Conservation (phyloP, 257 asterid genomes). For the Primulina eburnea region DNA sequence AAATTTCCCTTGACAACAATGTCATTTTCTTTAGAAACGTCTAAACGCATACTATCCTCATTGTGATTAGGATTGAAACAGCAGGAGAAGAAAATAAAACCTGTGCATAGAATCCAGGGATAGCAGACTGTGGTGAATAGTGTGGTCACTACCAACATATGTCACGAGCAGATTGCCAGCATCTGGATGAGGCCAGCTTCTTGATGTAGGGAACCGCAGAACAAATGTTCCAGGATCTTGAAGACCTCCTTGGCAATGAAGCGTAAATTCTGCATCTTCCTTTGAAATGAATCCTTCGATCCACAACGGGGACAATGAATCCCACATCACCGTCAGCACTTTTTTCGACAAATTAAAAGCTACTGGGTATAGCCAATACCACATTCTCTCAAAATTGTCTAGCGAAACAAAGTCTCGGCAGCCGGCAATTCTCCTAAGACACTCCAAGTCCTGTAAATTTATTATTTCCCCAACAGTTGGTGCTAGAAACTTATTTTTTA, state of each 20-base stretch:
- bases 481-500: background rate
- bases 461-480: background rate
- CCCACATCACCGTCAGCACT: slow-evolving; percentile 55
- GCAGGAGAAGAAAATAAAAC: slow-evolving; percentile 29
- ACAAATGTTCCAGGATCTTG: slow-evolving; percentile 76
- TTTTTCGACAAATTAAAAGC: slow-evolving; percentile 65
- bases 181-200: slow-evolving; percentile 99
- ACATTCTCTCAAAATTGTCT: slow-evolving; percentile 75
- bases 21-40: background rate
- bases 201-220: slow-evolving; percentile 78
- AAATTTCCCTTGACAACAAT: background rate
- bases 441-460: slow-evolving; percentile 61
- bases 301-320: slow-evolving; percentile 63
- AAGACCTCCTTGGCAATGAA: slow-evolving; percentile 49
- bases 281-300: slow-evolving; percentile 84
- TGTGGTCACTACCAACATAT: slow-evolving; percentile 59
- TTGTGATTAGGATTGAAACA: background rate
- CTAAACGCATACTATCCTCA: background rate
- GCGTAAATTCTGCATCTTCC: slow-evolving; percentile 83
- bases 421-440: slow-evolving; percentile 67
- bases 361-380: slow-evolving; percentile 94
- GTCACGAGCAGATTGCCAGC: slow-evolving; percentile 83
- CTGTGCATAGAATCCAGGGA: slow-evolving; percentile 56
- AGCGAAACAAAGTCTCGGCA: slow-evolving; percentile 62
- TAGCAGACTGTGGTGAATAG: slow-evolving; percentile 65